These are phyloP conservation scores for Annulohypoxylon maeteangense DNA, from an alignment of 495 filamentous ascomycete species.

Conservation along the genomic window DNA sequence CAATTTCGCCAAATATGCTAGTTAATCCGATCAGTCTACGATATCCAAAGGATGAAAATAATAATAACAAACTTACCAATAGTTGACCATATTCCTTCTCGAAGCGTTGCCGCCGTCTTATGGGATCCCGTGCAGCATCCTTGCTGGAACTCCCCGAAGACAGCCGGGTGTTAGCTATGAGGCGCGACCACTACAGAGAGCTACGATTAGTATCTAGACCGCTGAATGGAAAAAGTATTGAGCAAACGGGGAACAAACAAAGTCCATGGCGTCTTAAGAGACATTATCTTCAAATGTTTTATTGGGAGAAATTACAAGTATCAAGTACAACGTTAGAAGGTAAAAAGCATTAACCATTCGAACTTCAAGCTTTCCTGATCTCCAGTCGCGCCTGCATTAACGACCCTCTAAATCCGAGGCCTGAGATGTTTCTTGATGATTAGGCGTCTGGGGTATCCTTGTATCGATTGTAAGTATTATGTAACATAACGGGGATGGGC, in stretches of 20 bases:
- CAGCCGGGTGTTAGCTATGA: slow-evolving; percentile 82
- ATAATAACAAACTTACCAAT: slow-evolving; percentile 64
- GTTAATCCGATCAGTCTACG: slow-evolving; percentile 16
- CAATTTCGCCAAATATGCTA: slow-evolving; percentile 85
- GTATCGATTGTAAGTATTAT: neutral
- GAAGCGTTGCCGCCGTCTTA: slow-evolving; percentile 88
- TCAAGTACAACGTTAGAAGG: neutral
- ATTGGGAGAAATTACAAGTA: slow-evolving; percentile 12
- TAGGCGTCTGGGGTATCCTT: neutral
- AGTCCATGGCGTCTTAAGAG: slow-evolving; percentile 52
- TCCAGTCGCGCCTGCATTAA: slow-evolving; percentile 31
- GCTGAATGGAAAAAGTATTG: slow-evolving; percentile 1
- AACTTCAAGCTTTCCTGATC: slow-evolving; percentile 9
- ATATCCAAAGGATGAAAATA: neutral
- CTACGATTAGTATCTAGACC: slow-evolving; percentile 26
- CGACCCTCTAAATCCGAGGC: slow-evolving; percentile 33
- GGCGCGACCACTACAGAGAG: slow-evolving; percentile 78
- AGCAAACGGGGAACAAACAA: slow-evolving; percentile 41
- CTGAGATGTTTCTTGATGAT: slow-evolving; percentile 38
- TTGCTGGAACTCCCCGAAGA: slow-evolving; percentile 66
- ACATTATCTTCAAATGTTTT: slow-evolving; percentile 28
- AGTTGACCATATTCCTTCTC: slow-evolving; percentile 87
- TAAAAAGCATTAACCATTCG: neutral
- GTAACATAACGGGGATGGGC: neutral
- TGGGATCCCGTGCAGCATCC: slow-evolving; percentile 76